These are phyloP conservation scores for Colletotrichum phormii DNA, from an alignment of 2,329 filamentous ascomycete species.

Conservation along the genomic window DNA sequence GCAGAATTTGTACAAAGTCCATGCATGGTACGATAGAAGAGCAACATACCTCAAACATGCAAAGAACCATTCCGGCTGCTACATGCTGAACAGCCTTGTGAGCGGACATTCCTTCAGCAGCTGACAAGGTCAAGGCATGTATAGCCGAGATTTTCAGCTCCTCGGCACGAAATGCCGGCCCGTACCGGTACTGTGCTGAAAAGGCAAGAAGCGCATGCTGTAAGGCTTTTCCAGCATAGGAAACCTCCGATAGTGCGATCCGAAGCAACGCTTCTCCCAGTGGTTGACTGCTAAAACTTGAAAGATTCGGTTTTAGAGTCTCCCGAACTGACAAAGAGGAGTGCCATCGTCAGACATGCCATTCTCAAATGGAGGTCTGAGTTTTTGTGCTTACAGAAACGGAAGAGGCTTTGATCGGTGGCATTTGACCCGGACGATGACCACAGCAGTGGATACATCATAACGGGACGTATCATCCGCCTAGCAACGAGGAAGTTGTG, in stretches of 20 bases:
- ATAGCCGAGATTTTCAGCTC: slow-evolving; percentile 43
- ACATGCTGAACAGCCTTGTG: slow-evolving; percentile 43
- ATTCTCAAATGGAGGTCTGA: not conserved
- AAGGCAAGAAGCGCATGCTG: slow-evolving; percentile 42
- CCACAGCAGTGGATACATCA: not conserved
- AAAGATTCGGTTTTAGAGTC: not conserved
- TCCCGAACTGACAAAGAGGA: not conserved
- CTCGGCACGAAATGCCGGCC: slow-evolving; percentile 39
- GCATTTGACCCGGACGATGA: not conserved
- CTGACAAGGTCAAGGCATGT: slow-evolving; percentile 38
- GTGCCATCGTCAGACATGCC: not conserved
- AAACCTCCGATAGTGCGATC: slow-evolving; percentile 40
- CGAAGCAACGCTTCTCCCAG: slow-evolving; percentile 41
- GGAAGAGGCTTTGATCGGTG: not conserved
- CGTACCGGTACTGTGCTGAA: slow-evolving; percentile 41
- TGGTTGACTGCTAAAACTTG: slow-evolving; percentile 21
- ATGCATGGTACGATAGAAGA: no score
- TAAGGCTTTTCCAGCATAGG: slow-evolving; percentile 38
- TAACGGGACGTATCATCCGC: not conserved
- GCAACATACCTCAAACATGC: slow-evolving; percentile 43
- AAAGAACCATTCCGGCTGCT: slow-evolving; percentile 45
- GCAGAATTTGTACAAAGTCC: not conserved
- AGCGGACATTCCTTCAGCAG: slow-evolving; percentile 32
- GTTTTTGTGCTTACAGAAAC: not conserved
- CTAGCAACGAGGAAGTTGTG: not conserved